Base-by-base conservation (phyloP, 352 stramenopile species). In the Elongisporangium senticosum region DNA sequence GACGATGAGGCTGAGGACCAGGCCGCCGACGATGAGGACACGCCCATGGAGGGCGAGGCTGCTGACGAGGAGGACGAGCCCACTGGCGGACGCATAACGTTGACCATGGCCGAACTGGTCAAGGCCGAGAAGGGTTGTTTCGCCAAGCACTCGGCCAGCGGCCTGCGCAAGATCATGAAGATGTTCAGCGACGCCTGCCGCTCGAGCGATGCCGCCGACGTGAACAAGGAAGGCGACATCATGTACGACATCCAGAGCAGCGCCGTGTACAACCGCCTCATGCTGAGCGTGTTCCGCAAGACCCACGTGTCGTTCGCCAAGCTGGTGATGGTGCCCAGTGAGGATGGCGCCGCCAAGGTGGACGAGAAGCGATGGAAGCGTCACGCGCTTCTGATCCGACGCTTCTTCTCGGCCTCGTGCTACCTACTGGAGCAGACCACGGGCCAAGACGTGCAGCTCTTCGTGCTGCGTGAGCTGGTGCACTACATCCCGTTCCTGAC, bases 131-230 rank as follows among this genome's bases (percentile, higher is more conserved):
- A 96, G 54, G 82, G 89, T 48, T 92, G 89, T 55, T 98, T 98
- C 57, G 86, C 91, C 21, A 78, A 90, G 58, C 83, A 90, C 58
- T 87, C 83, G 52, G 70, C 97, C 40, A 96, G 89, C 47, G 85
- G 81, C 15, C 67, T 98, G 53, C 92, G 89, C 69, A 87, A 86
- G 20, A 75, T 98, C 60, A 82, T 98, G 55, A 91, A 95, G 59
- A 96, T 96, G 47, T 98, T 98, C 66, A 97, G 84, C 56, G 94
- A 97, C 54, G 94, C 92, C 1, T 98, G 93, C 73, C 92, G 96
- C 65, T 88, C 97, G 28, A 94, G 87, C 52, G 87, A 98, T 67
- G 77, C 87, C 11, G 83, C 79, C 2, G 83, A 90, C 65, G 61
- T 75, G 48, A 87, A 66, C 62, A 84, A 83, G 52, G 69, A 74